Base-by-base conservation (phyloP, 192 early-diverging fungal genomes). In the Glomus cerebriforme region DNA sequence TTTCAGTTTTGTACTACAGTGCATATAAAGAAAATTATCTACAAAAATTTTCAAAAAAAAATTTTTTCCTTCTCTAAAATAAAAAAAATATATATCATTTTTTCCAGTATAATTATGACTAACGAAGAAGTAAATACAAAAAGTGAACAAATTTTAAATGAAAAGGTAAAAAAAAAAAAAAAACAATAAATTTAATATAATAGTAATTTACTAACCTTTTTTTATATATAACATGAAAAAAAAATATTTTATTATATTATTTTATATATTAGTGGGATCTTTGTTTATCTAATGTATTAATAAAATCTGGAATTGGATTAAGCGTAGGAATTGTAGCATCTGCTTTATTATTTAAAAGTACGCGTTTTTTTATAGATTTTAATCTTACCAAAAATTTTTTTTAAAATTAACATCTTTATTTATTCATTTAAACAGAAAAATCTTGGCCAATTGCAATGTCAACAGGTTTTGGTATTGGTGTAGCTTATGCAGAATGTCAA, bases 241-340 rank as follows among this genome's bases (percentile, higher is more conserved):
- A 31, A 65, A 27, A 74, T 63, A 73, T 35, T 58, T 35, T 59
- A 69, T 15, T 71, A 67, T 7, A 60, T 15, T 7, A 77, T 35
- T 34, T 49, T n/a, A 37, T 31, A 15, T 17, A 5, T 77, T 86
- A 96, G 95, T 96, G 93, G 88, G 95, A 96, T 87, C 88, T 89
- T 80, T 92, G 91, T 59, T 84, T 95, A 24, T 91, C 94, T 65
- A 95, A 96, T 88, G 85, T 92, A 69, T 81, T 93, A 47, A 90
- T 95, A 64, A 95, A 95, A 86, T 88, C 91, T 58, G 94, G 93
- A 22, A 85, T 94, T 70, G 95, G 94, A 73, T 83, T 95, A 74
- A 91, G 91, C 80, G 92, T 93, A 67, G 95, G 95, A 80, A 89
- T 96, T 79, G 93, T 95, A n/a, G 89, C 92, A 35, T 95, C 94